Conservation (phyloP, 371 early-diverging fungal species). For the Syncephalastrum racemosum region DNA sequence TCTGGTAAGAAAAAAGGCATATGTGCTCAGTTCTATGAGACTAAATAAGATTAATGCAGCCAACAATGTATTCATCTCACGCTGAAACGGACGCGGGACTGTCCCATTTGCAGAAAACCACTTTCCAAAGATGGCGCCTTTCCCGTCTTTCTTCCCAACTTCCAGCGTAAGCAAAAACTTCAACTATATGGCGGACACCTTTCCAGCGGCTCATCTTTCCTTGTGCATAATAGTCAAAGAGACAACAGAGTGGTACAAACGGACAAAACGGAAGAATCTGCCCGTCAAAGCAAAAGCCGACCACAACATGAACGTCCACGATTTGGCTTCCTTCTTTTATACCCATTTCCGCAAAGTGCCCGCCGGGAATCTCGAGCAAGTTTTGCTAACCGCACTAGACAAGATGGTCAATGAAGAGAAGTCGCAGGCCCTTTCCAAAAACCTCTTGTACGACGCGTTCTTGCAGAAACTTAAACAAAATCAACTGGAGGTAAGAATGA, state of each 20-base stretch:
- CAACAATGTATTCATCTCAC: constrained; percentile 57
- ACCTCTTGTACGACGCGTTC: constrained; percentile 61
- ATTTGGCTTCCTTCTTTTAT: constrained; percentile 1
- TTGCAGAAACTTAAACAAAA: constrained; percentile 38
- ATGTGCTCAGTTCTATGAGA: not conserved
- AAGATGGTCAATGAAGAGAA: constrained; percentile 57
- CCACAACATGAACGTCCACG: not conserved
- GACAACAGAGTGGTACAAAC: constrained; percentile 5
- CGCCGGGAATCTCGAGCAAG: constrained; percentile 47
- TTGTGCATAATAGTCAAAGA: constrained; percentile 3
- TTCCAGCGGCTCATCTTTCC: not conserved
- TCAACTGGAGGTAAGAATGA: constrained; percentile 10
- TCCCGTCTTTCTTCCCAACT: constrained; percentile 66
- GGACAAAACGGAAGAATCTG: not conserved
- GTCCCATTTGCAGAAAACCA: constrained; percentile 70
- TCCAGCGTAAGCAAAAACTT: constrained; percentile 64
- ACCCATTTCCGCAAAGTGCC: not conserved
- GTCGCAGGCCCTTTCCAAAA: constrained; percentile 48
- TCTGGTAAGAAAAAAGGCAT: constrained; percentile 61
- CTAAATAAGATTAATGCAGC: constrained; percentile 70
- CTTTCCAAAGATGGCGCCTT: constrained; percentile 60
- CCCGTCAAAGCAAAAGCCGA: not conserved
- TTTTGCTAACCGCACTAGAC: constrained; percentile 55
- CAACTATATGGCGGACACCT: too few relatives aligned
- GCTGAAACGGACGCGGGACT: constrained; percentile 31